Base-by-base conservation (phyloP, 148 eudicot genomes). In the Vaccinium vitisidaea region DNA sequence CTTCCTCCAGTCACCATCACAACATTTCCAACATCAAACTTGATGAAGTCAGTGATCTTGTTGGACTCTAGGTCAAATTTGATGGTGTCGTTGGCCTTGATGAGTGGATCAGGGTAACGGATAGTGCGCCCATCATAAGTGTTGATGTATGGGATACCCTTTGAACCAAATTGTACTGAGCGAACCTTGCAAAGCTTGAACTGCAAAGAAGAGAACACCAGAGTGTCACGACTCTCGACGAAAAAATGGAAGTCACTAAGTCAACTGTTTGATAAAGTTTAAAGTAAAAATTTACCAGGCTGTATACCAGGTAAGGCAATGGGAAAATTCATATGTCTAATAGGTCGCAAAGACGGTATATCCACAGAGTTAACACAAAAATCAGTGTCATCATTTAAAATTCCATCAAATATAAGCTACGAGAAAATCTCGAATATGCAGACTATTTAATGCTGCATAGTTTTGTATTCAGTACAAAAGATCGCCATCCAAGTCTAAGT, bases 1-100 rank as follows among this genome's bases (percentile, higher is more conserved):
- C 93, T 88, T 75, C 93, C 93, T 61, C 93, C 93, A 69, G 93
- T 91, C 82, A 91, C 93, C 93, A 91, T 91, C 1, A 91, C 93
- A 82, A 91, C 93, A 88, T 91, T 91, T 1, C 93, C 93, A 15
- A 91, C 93, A 86, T 90, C 92, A 77, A 90, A 90, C 86, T 90
- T 90, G 85, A 90, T 90, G 85, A 90, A 90, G 61, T 90, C 92
- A 61, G 80, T 80, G 54, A 90, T 89, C 87, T 90, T 90, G 73
- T 86, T 83, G 74, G 87, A 8, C 83, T 91, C 93, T 6, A 91
- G 78, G 84, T 91, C 93, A 46, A 91, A 87, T 36, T 91, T 91
- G 83, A 91, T 88, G 86, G 90, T 89, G 82, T 89, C 93, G 78
- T 89, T 91, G 78, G 89, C 91, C 89, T 84, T 90, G 87, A 88